Base-by-base conservation (phyloP, 805 yeast species). In the Cyberlindnera japonica region DNA sequence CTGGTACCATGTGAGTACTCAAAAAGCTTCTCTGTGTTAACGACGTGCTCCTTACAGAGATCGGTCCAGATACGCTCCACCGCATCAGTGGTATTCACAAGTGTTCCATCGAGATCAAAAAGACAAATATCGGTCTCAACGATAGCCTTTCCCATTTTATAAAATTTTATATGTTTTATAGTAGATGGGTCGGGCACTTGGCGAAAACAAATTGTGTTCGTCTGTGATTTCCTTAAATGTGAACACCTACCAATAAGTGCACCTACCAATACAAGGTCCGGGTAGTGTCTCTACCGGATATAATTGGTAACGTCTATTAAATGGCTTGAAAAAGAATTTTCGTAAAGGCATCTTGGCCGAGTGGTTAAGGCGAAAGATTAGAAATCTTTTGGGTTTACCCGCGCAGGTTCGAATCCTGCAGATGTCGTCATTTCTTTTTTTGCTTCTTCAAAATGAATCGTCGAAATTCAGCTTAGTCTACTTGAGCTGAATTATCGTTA, bases 51-150 rank as follows among this genome's bases (percentile, higher is more conserved):
- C 56, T 75, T 71, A 54, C 83, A 85, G 57, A 83, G 74, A 44
- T 78, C 81, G 55, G 75, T 75, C 95, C 95, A 87, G 68, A 85
- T 79, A 55, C 79, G 83, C 57, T 84, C 87, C 47, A 86, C 85
- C 44, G 93, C 87, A 40, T 78, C 79, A 44, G 90, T 86, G 29
- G 95, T 83, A 62, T 83, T 79, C 59, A 87, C 87, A 57, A 87
- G 69, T 21, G 95, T 87, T 39, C 95, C 95, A 61, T 87, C 95
- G 38, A 89, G 79, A 65, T 87, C 95, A 64, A 87, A 87, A 48
- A 84, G 74, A 49, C 53, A 43, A 13, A 57, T 27, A 28, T 55
- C 61, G 2, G 58, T 36, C 22, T 47, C 35, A 4, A 54, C 37
- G 9, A 34, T 41, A 13, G 34, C 48, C 13, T 40, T 38, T 3